A percentile compares a stretch with the other conserved stretches of the same genome.
phyloP scores from a whole-genome alignment of 768 basidiomycete genomes.

The Suillus bovinus region DNA sequence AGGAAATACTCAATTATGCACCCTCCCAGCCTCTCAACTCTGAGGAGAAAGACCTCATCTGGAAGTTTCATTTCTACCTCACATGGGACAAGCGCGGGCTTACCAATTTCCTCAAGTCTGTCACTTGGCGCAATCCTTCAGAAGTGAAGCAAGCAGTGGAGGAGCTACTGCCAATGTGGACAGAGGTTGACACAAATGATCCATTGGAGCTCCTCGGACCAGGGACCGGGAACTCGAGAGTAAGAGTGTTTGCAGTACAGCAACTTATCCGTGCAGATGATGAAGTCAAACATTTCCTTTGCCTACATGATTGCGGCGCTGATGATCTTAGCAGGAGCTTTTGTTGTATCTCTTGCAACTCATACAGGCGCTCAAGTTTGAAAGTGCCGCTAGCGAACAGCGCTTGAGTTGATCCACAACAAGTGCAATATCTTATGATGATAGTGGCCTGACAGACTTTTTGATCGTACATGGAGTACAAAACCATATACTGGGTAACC shows the following conservation, averaged over 20 bases:
- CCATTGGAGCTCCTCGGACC: slow-evolving; percentile 94
- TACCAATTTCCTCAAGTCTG: too few relatives aligned
- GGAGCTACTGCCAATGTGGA: slow-evolving; percentile 93
- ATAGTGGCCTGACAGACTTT: slow-evolving; percentile 92
- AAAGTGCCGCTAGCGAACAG: slow-evolving; percentile 77
- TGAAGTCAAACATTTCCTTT: slow-evolving; percentile 43
- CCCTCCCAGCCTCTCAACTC: slow-evolving; percentile 84
- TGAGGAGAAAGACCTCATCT: slow-evolving; percentile 94
- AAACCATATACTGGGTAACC: slow-evolving; percentile 85
- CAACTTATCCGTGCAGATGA: slow-evolving; percentile 90
- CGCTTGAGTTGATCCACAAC: slow-evolving; percentile 75
- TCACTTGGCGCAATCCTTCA: slow-evolving; percentile 86
- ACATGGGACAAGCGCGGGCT: too few relatives aligned
- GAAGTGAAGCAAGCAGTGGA: slow-evolving; percentile 99
- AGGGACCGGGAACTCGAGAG: slow-evolving; percentile 84
- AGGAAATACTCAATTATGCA: slow-evolving; percentile 90
- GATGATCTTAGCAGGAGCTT: slow-evolving; percentile 63
- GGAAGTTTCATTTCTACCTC: slow-evolving; percentile 99
- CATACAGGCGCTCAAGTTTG: slow-evolving; percentile 97
- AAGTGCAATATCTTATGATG: slow-evolving; percentile 87
- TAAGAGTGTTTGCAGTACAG: slow-evolving; percentile 93
- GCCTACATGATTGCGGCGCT: slow-evolving; percentile 3
- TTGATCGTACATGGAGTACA: slow-evolving; percentile 81
- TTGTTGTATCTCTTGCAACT: slow-evolving; percentile 91
- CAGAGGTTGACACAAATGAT: slow-evolving; percentile 95